These are phyloP conservation scores for Hypoxylon fragiforme DNA, from an alignment of 495 filamentous ascomycete species.

Conservation along the genomic window DNA sequence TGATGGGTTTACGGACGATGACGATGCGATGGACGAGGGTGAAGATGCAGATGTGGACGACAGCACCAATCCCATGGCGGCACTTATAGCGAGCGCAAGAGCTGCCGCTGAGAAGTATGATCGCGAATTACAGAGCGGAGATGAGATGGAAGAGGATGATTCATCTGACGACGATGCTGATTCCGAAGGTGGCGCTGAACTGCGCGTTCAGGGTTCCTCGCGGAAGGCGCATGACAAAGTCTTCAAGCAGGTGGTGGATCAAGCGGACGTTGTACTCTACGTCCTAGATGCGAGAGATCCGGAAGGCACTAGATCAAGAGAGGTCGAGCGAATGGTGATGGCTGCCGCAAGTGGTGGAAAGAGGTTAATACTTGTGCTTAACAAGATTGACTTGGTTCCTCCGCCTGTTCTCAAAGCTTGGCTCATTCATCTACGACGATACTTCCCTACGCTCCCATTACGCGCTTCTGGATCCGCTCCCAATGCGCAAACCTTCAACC, in stretches of 20 bases:
- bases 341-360: conserved; percentile 80
- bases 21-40: conserved; percentile 53
- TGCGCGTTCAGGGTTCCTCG: conserved; percentile 53
- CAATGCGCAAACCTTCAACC: conserved; percentile 90
- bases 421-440: conserved; percentile 83
- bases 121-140: conserved; percentile 56
- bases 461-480: conserved; percentile 80
- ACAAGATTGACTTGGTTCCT: conserved; percentile 95
- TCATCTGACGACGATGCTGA: conserved; percentile 59
- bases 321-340: conserved; percentile 88
- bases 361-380: conserved; percentile 88
- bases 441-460: conserved; percentile 90
- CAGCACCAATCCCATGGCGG: conserved; percentile 84
- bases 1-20: conserved; percentile 53
- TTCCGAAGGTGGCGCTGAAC: conserved; percentile 52
- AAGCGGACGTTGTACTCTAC: conserved; percentile 90
- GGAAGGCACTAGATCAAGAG: conserved; percentile 84
- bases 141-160: conserved; percentile 64
- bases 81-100: conserved; percentile 85
- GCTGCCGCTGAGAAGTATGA: conserved; percentile 85
- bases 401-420: conserved; percentile 78
- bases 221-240: conserved; percentile 89
- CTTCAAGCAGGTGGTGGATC: conserved; percentile 91
- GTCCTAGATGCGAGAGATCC: conserved; percentile 94
- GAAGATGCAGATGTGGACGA: conserved; percentile 56